A percentile compares a stretch with the other conserved stretches of the same genome.
These are phyloP conservation scores for Candida ascalaphidarum DNA, from an alignment of 805 yeast species.

Conservation along the genomic window DNA sequence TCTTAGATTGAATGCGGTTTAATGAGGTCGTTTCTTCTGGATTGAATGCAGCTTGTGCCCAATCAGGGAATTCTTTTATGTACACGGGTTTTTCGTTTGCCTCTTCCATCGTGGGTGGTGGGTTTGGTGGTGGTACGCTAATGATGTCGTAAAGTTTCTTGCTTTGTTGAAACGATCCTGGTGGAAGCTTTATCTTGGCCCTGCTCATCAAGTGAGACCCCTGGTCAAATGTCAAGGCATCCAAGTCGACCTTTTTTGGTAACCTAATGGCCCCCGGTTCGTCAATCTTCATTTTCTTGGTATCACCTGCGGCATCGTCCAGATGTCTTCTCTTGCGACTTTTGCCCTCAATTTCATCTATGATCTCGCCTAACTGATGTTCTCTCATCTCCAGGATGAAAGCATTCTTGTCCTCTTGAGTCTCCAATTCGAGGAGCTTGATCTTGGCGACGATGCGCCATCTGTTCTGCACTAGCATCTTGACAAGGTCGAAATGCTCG, in stretches of 20 bases:
- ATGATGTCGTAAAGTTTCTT: constrained; percentile 78
- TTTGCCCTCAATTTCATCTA: constrained; percentile 28
- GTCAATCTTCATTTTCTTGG: constrained; percentile 4
- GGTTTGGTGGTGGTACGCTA: constrained; percentile 78
- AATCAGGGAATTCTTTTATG: constrained; percentile 60
- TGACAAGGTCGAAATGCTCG: constrained; percentile 43
- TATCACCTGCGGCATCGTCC: constrained; percentile 1
- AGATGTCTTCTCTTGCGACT: constrained; percentile 3
- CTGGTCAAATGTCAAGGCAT: constrained; percentile 57
- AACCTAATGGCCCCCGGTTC: constrained; percentile 12
- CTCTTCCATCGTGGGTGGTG: constrained; percentile 29
- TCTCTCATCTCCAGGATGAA: constrained; percentile 38
- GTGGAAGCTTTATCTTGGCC: constrained; percentile 65
- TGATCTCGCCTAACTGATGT: constrained; percentile 30
- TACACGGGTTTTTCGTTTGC: constrained; percentile 40
- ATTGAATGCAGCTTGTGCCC: constrained; percentile 78
- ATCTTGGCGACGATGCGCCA: constrained; percentile 47
- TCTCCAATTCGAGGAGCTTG: constrained; percentile 22
- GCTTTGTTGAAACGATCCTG: constrained; percentile 72
- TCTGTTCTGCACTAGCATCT: constrained; percentile 42
- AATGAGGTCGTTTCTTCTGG: constrained; percentile 53
- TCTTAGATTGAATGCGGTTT: constrained; percentile 78
- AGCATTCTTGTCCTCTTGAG: constrained; percentile 20
- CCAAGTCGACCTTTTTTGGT: constrained; percentile 57
- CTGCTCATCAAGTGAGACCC: constrained; percentile 64